Evolutionary conservation across 2,329 filamentous ascomycete species (phyloP), one percentile per base, ranked within the genome.

Genomic region (Pseudopyrenochaeta lycopersici): DNA sequence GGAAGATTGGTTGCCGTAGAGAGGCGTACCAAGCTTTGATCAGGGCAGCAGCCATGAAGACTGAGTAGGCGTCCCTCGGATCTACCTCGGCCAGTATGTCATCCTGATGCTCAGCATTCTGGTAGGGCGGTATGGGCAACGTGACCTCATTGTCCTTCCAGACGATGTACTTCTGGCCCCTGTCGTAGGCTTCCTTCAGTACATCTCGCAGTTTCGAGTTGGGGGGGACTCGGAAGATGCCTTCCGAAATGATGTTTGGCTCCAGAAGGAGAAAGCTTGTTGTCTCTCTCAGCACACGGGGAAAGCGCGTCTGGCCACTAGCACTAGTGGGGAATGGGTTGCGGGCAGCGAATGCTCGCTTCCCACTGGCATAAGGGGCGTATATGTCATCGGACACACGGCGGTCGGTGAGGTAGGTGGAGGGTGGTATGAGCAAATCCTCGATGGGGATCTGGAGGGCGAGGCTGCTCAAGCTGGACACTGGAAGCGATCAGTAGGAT

Each of bases 1-100:
- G 80, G 51, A 85, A 81, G 47, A 85, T 75, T 2, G 83, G 82
- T 47, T 81, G 76, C 18, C 78, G 77, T 9, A 85, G 70, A 35
- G 81, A 79, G 21, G 82, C 74, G 56, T 85, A 85, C 81, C 83
- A 85, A 7, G 78, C 68, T 65, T 85, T 85, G 70, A 85, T 81
- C 39, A 85, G 61, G 6, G 78, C 80, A 9, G 82, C 81, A 3
- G 82, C 82, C 52, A 82, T 76, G 59, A 81, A 81, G 1, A 83
- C 80, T 1, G 80, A 79, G 63, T 84, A 85, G 5, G 82, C 78
- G 58, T 84, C 81, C 46, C 74, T 75, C 4, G 76, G 70, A 29
- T 81, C 78, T 4, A 83, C 67, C 51, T 83, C 79, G 20, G 75
- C 73, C 3, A 83, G 66, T 21, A 81, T 76, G 17, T 77, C 77